Base-by-base conservation (phyloP, 116 monocot species). In the Cymodocea nodosa region DNA sequence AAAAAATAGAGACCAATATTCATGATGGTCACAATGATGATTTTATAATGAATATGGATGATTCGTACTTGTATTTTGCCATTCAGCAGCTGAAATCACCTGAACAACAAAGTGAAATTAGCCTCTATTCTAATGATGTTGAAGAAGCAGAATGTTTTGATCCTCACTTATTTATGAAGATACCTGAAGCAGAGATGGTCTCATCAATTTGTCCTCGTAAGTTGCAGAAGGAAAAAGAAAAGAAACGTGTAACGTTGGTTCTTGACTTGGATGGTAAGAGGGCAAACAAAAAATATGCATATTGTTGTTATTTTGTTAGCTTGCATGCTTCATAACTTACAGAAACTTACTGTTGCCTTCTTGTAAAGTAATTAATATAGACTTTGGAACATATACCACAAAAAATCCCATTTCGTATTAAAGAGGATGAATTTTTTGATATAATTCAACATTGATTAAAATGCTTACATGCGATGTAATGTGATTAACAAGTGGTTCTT, bases 181-280 rank as follows among this genome's bases (percentile, higher is more conserved):
- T 87, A 49, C 78, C 79, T 23, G 78, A 80, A 71, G 36, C 80
- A 62, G 79, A 82, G 52, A 44, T 76, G 20, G 60, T 74, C 50
- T 80, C 79, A 25, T 64, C 78, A 34, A 22, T 65, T 24, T 68
- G 71, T 52, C 71, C 70, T 52, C 50, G 40, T 18, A 56, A 62
- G 15, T 63, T 66, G 30, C 71, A 63, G 35, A 68, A 74, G 52
- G 74, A 76, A 73, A 70, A 61, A 54, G 40, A 53, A 35, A 75
- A 67, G 53, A 73, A 80, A 75, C 20, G 40, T 51, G 63, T 82
- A 12, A 91, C 91, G 20, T 75, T 91, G 75, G 91, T 91, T 18
- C 87, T 91, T 71, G 91, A 91, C 75, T 80, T 91, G 73, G 91
- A 91, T 64, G 91, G 91, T 91, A 86, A 64, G 64, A 23, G 25